Evolutionary conservation across 2,329 filamentous ascomycete species (phyloP).

Genomic region (Pestalotiopsis sp.): DNA sequence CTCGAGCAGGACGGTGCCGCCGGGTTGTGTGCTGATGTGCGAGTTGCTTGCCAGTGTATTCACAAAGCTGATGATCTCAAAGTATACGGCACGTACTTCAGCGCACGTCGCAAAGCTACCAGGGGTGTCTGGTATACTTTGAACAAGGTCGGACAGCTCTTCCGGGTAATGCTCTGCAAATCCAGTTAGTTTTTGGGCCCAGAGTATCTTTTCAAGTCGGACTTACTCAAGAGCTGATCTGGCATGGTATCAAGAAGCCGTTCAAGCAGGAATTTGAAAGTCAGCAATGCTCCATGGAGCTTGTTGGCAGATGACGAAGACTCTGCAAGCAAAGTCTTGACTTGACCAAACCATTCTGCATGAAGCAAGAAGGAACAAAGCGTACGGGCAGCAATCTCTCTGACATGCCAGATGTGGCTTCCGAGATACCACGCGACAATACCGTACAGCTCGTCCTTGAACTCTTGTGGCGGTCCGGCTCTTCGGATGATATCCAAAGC

Average conservation of each 20-base stretch:
- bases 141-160: conserved; percentile 22
- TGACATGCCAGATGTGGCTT: conserved; percentile 77
- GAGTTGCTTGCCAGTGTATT: conserved; percentile 11
- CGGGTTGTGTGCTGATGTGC: not conserved
- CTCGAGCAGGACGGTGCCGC: not conserved
- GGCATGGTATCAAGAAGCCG: conserved; percentile 50
- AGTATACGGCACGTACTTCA: conserved; percentile 32
- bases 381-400: conserved; percentile 79
- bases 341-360: conserved; percentile 47
- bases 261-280: conserved; percentile 59
- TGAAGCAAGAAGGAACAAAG: conserved; percentile 64
- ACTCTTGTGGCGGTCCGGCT: conserved; percentile 64
- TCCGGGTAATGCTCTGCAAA: conserved; percentile 24
- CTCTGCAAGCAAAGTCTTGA: conserved; percentile 39
- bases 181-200: not conserved
- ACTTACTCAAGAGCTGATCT: conserved; percentile 45
- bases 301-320: conserved; percentile 47
- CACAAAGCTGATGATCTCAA: conserved; percentile 33
- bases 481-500: conserved; percentile 80
- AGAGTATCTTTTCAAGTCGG: not conserved
- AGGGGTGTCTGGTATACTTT: conserved; percentile 19
- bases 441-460: conserved; percentile 56
- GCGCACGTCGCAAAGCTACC: conserved; percentile 23
- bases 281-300: conserved; percentile 61
- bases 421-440: conserved; percentile 65